phyloP scores from a whole-genome alignment of 208 protist species.

The Trypanosoma boissoni region DNA sequence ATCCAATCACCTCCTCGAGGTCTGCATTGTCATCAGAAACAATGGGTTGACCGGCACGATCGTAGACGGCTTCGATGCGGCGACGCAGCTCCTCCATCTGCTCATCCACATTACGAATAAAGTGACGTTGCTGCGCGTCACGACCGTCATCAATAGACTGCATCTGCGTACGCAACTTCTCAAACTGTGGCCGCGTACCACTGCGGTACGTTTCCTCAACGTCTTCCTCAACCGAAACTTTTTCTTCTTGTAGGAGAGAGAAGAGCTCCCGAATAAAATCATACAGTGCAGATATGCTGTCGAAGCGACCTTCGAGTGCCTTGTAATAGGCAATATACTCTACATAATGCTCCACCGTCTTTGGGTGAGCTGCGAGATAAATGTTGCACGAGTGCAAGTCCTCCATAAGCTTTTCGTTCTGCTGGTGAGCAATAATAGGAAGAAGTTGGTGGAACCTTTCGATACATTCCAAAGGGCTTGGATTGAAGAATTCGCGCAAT shows the following conservation, averaged over 20 bases:
- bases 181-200: conserved; percentile 90
- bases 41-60: conserved; percentile 84
- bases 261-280: conserved; percentile 92
- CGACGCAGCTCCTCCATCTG: conserved; percentile 90
- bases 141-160: conserved; percentile 85
- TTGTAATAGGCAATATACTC: conserved; percentile 87
- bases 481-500: conserved; percentile 89
- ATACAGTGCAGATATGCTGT: conserved; percentile 74
- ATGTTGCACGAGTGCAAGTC: conserved; percentile 83
- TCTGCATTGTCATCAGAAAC: conserved; percentile 82
- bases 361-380: conserved; percentile 77
- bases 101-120: conserved; percentile 91
- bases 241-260: conserved; percentile 83
- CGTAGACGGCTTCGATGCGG: conserved; percentile 84
- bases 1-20: conserved; percentile 77
- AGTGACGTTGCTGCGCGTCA: conserved; percentile 88
- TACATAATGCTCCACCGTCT: conserved; percentile 93
- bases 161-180: conserved; percentile 90
- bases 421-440: conserved; percentile 83
- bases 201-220: conserved; percentile 91
- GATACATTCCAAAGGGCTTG: conserved; percentile 88
- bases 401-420: conserved; percentile 86
- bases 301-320: conserved; percentile 69
- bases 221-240: conserved; percentile 81
- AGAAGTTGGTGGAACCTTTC: conserved; percentile 86